Base-by-base conservation (phyloP, 2,329 filamentous ascomycete genomes). In the Aspergillus candidus region DNA sequence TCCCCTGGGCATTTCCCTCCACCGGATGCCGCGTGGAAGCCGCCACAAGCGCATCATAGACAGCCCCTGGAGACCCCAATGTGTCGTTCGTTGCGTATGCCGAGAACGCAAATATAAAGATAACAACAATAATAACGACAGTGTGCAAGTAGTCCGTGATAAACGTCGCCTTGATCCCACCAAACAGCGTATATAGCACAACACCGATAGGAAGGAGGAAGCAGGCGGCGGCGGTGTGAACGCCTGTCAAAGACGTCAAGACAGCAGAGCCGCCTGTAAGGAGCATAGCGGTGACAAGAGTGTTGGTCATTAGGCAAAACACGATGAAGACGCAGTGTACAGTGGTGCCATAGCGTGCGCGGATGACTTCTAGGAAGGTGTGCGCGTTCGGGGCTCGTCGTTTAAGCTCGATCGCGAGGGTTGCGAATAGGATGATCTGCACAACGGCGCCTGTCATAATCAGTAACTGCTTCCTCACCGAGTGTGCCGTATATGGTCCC, bases 331-430 rank as follows among this genome's bases (percentile, higher is more conserved):
- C 85, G 6, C 82, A 70, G 59, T 95, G 89, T 0, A 86, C 82
- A 15, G 70, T 59, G 4, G 74, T 72, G 30, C 89, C 88, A 67
- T 94, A 94, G 50, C 88, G 79, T 15, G 87, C 88, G 46, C 79
- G 79, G 57, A 94, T 86, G 38, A 87, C 85, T 70, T 94, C 88
- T 8, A 94, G 78, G 64, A 88, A 90, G 0, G 79, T 82, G 52
- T 95, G 89, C 1, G 88, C 89, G 60, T 94, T 94, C 0, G 89
- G 89, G 0, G 88, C 87, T 44, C 86, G 80, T 53, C 86, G 76
- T 72, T 95, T 96, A 41, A 95, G 69, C 65, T 94, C 88, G 55
- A 95, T 95, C 27, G 89, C 89, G 22, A 95, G 76, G 0, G 88
- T 94, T 1, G 90, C 88, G 57, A 96, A 95, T 1, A 96, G 74